phyloP scores from a whole-genome alignment of 768 basidiomycete genomes.

The Sarcodon sp. region DNA sequence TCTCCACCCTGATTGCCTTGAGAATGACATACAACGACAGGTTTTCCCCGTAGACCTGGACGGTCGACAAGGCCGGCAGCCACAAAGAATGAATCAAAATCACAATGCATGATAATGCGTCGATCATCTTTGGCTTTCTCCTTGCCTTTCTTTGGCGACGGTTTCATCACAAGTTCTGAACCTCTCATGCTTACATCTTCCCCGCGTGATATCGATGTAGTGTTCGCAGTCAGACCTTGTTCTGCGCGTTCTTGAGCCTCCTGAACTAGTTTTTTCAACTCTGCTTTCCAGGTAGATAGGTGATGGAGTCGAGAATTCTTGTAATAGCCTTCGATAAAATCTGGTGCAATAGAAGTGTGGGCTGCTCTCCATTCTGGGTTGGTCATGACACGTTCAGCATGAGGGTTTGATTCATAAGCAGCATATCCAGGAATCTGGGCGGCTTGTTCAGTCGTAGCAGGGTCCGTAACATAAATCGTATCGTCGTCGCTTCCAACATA shows the following conservation, averaged over 20 bases:
- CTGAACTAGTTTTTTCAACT: constrained; percentile 66
- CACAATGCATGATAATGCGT: constrained; percentile 77
- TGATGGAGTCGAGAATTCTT: constrained; percentile 86
- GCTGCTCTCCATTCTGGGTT: constrained; percentile 77
- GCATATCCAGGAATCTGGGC: constrained; percentile 53
- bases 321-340: constrained; percentile 68
- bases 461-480: constrained; percentile 27
- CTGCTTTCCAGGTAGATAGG: constrained; percentile 85
- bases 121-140: constrained; percentile 32
- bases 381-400: constrained; percentile 70
- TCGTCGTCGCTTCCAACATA: constrained; percentile 1
- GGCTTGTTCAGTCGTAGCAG: constrained; percentile 26
- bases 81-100: constrained; percentile 97
- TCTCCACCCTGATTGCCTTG: constrained; percentile 60
- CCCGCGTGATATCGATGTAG: not conserved
- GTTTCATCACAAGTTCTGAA: constrained; percentile 32
- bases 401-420: constrained; percentile 49
- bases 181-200: constrained; percentile 35
- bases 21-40: constrained; percentile 93
- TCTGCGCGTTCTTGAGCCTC: constrained; percentile 70
- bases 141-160: constrained; percentile 41
- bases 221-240: not conserved
- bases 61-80: constrained; percentile 75
- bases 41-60: constrained; percentile 76
- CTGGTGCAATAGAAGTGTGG: constrained; percentile 77